Percentiles rank a stretch among this genome's conserved stretches.
Conservation (phyloP, 345 rosid species). For the Capsella bursapastoris region DNA sequence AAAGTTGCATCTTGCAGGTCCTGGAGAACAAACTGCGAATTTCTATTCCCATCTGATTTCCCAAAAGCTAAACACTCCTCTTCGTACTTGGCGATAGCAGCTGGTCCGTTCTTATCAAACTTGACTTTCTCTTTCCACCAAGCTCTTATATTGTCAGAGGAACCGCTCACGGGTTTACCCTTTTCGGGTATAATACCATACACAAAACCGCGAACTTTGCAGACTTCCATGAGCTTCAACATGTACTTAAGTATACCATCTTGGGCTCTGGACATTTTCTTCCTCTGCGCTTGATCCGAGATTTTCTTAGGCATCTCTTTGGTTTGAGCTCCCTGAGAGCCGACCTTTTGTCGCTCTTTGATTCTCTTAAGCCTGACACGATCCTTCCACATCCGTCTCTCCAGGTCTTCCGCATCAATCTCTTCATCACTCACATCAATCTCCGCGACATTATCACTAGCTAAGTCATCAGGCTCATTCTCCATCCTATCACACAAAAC, state of each 20-base stretch:
- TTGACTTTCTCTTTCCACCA: constrained; percentile 99
- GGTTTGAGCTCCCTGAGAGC: constrained; percentile 65
- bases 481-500: constrained; percentile 42
- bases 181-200: constrained; percentile 98
- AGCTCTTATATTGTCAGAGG: constrained; percentile 95
- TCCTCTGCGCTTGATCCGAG: constrained; percentile 96
- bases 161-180: constrained; percentile 94
- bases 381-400: constrained; percentile 97
- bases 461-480: constrained; percentile 62
- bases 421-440: constrained; percentile 99
- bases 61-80: constrained; percentile 77
- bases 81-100: constrained; percentile 87
- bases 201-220: constrained; percentile 96
- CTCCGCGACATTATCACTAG: constrained; percentile 80
- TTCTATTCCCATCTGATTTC: constrained; percentile 68
- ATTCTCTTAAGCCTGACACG: constrained; percentile 83
- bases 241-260: constrained; percentile 99
- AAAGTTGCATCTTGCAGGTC: constrained; percentile 99
- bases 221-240: constrained; percentile 98
- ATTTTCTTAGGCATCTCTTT: constrained; percentile 68
- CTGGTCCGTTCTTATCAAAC: constrained; percentile 98
- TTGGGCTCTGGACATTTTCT: constrained; percentile 99
- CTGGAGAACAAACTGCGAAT: constrained; percentile 68
- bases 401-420: constrained; percentile 84
- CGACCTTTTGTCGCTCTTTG: constrained; percentile 73